Evolutionary conservation across 805 yeast genomes (phyloP), one percentile per base, ranked within the genome.

Genomic region (Saturnispora ahearnii): DNA sequence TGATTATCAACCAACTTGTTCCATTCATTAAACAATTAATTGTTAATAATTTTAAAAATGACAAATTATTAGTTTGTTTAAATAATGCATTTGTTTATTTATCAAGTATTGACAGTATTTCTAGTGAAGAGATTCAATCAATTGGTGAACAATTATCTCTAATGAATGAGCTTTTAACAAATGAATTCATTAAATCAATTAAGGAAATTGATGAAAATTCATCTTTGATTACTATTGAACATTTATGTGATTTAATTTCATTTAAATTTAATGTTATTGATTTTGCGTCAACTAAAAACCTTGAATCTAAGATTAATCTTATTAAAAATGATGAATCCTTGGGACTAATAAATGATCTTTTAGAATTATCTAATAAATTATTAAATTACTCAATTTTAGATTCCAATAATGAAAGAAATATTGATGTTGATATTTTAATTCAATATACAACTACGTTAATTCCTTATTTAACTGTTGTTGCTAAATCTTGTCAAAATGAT

Each of bases 21-120:
- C 58, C 61, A 10, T 60, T 71, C 21, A 67, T 82, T 26, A 57
- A 66, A 15, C 72, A 72, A 37, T 63, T 77, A 46, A 60, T 69
- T 37, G 57, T 57, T 41, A 72, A 66, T 53, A 67, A 71, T n/a
- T 71, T 73, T 41, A 74, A 82, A 52, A 66, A 74, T 28, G 70
- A 77, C 28, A 79, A 84, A 55, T 72, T 80, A 6, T 66, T 87
- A 45, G 73, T 79, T 12, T 81, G 86, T 8, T 72, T 88, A 62
- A 88, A 87, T 65, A 90, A 90, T 59, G 62, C 84, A 48, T 62
- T 78, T 38, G 82, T 59, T 37, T 63, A 61, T 28, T 52, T 57
- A 51, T 51, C 54, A 29, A 51, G 58, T 9, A 46, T 51, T 4
- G 61, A 59, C 4, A 63, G 66, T 57, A 60, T 72, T 11, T 51